A percentile compares a stretch with the other conserved stretches of the same genome.
These are phyloP conservation scores for Trichophyton schoenleinii DNA, from an alignment of 2,329 filamentous ascomycete genomes.

Conservation along the genomic window DNA sequence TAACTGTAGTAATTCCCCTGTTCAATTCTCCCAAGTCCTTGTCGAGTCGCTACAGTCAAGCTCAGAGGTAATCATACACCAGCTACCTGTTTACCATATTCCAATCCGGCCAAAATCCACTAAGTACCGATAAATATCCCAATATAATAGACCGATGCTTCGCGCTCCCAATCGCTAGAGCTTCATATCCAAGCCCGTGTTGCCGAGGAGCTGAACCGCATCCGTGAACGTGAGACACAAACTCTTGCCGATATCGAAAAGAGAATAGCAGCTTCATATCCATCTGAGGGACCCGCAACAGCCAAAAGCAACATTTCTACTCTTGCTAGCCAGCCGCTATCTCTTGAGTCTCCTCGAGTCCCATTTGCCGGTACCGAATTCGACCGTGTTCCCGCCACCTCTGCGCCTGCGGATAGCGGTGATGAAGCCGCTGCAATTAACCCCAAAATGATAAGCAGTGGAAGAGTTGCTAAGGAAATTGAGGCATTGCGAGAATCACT, in stretches of 20 bases:
- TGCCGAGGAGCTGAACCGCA: constrained; percentile 66
- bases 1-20: constrained; percentile 44
- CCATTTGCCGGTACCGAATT: constrained; percentile 27
- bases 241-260: constrained; percentile 58
- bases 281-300: constrained; percentile 26
- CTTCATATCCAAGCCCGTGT: constrained; percentile 82
- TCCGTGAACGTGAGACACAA: constrained; percentile 57
- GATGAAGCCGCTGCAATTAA: constrained; percentile 12
- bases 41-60: constrained; percentile 72
- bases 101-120: constrained; percentile 1
- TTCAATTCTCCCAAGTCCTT: constrained; percentile 67
- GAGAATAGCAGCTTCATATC: constrained; percentile 36
- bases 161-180: constrained; percentile 70
- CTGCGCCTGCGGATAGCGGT: constrained; percentile 8
- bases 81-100: constrained; percentile 1
- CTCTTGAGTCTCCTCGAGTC: constrained; percentile 31
- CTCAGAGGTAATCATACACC: constrained; percentile 52
- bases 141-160: constrained; percentile 64
- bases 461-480: constrained; percentile 46
- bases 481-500: constrained; percentile 46
- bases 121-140: neutral
- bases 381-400: neutral
- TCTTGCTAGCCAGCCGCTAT: constrained; percentile 14
- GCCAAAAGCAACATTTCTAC: constrained; percentile 13
- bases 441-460: constrained; percentile 19